Base-by-base conservation (phyloP, 768 basidiomycete species). In the Lactarius sanguifluus region DNA sequence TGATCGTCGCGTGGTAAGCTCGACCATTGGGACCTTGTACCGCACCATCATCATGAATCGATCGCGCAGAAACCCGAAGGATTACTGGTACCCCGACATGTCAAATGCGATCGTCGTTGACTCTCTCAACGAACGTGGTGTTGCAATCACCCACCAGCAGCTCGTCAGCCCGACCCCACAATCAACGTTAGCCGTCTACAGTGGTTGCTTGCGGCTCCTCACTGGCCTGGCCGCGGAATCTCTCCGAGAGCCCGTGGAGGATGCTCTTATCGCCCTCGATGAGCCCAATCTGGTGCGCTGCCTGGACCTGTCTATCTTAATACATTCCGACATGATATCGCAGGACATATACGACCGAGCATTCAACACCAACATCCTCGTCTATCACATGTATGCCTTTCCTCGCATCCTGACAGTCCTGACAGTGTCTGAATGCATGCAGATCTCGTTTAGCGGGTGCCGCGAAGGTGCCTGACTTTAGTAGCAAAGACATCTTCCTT, bases 401-500 rank as follows among this genome's bases (percentile, higher is more conserved):
- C 50, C 40, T 52, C 43, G 30, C 32, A 43, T 61, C 25, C 1
- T 23, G 43, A 56, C 20, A 20, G 25, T 32, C 30, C 7, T 25
- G 38, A 5, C 34, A 1, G 12, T 58, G 10, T 38, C 30, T 56
- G 16, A 41, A 6, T 20, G 18, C 38, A 15, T 57, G 0, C 70
- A 92, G 89, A 23, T 80, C 83, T 30, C 86, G 91, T 54, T 85
- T 94, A 38, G 90, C 91, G 3, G 80, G 77, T 59, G 87, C 91
- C 0, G 89, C 92, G 6, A 81, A 87, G 71, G 85, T 92, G 45
- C 84, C 88, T 62, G 87, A 90, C 74, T 95, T 96, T 75, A 87
- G 82, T 68, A 79, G 90, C 61, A 85, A 81, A 69, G 95, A 97
- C 70, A 75, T 96, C 20, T 81, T 81, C 63, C 81, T 80, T 56